Conservation (phyloP, 257 asterid species). For the Osmanthus fragrans region DNA sequence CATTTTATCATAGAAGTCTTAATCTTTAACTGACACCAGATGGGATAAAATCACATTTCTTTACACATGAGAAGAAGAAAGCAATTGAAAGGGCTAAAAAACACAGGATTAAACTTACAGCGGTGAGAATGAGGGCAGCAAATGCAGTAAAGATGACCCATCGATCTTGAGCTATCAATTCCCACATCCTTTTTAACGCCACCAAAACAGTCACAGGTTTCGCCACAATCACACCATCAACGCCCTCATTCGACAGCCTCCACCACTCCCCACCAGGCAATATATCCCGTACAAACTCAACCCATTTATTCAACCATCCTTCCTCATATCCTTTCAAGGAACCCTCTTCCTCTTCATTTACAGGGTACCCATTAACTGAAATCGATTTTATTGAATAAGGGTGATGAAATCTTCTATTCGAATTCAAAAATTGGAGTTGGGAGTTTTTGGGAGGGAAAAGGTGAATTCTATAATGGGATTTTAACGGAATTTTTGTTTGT, state of each 20-base stretch:
- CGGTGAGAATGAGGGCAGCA: slow-evolving; percentile 67
- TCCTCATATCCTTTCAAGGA: slow-evolving; percentile 17
- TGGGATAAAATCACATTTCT: slow-evolving; percentile 3
- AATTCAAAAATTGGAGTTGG: slow-evolving; percentile 23
- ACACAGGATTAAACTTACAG: slow-evolving; percentile 55
- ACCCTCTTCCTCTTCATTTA: slow-evolving; percentile 28
- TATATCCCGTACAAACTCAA: slow-evolving; percentile 39
- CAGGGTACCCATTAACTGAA: slow-evolving; percentile 57
- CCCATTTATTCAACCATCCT: slow-evolving; percentile 49
- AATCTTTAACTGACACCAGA: neutral
- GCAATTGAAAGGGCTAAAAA: neutral
- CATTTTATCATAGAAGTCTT: neutral
- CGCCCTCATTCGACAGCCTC: slow-evolving; percentile 62
- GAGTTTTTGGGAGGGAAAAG: slow-evolving; percentile 24
- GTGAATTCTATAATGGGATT: slow-evolving; percentile 6
- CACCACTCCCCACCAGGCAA: slow-evolving; percentile 95
- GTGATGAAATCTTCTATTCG: slow-evolving; percentile 30
- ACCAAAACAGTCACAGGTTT: slow-evolving; percentile 84
- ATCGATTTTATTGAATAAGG: slow-evolving; percentile 47
- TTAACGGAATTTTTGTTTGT: slow-evolving; percentile 18
- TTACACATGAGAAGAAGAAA: neutral
- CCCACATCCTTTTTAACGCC: slow-evolving; percentile 89
- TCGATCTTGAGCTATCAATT: slow-evolving; percentile 74
- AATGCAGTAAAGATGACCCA: slow-evolving; percentile 79
- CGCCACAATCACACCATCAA: slow-evolving; percentile 49